Percentiles rank a stretch among this genome's conserved stretches.
These are phyloP conservation scores for Exobasidium cylindrosporum DNA, from an alignment of 1,284 basidiomycete genomes.

Conservation along the genomic window DNA sequence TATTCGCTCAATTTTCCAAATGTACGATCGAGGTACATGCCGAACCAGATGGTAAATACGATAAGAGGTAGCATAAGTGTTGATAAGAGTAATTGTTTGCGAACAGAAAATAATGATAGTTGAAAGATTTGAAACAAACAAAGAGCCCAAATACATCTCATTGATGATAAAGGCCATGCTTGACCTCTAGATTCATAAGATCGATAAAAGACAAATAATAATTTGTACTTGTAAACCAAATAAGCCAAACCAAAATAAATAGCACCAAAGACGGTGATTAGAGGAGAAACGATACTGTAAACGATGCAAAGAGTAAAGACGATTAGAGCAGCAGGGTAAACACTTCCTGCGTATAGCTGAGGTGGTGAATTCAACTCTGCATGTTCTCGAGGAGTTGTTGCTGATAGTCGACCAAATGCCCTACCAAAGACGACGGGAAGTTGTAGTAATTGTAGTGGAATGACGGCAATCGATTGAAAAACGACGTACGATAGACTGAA, in stretches of 20 bases:
- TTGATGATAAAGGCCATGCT: slow-evolving; percentile 71
- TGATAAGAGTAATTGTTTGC: slow-evolving; percentile 73
- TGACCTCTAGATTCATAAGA: slow-evolving; percentile 89
- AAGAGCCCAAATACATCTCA: slow-evolving; percentile 52
- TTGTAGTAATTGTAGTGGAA: slow-evolving; percentile 78
- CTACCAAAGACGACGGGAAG: slow-evolving; percentile 43
- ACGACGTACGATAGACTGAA: slow-evolving; percentile 96
- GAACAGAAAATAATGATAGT: slow-evolving; percentile 71
- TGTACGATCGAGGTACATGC: slow-evolving; percentile 69
- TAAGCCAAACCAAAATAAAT: slow-evolving; percentile 88
- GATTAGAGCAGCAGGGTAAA: slow-evolving; percentile 90
- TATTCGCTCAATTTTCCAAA: slow-evolving; percentile 77
- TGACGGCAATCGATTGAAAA: slow-evolving; percentile 85
- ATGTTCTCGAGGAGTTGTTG: slow-evolving; percentile 65
- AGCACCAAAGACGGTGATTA: slow-evolving; percentile 89
- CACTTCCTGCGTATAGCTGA: slow-evolving; percentile 68
- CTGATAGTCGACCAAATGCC: slow-evolving; percentile 34
- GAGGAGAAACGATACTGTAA: slow-evolving; percentile 90
- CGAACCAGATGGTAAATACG: slow-evolving; percentile 72
- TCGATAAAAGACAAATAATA: slow-evolving; percentile 89
- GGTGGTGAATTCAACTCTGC: slow-evolving; percentile 96
- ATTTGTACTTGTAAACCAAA: slow-evolving; percentile 86
- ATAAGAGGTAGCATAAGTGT: slow-evolving; percentile 76
- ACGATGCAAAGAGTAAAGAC: slow-evolving; percentile 91
- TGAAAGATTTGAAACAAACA: slow-evolving; percentile 52